Conservation (phyloP, 257 asterid genomes). For the Solanum pimpinellifolium region DNA sequence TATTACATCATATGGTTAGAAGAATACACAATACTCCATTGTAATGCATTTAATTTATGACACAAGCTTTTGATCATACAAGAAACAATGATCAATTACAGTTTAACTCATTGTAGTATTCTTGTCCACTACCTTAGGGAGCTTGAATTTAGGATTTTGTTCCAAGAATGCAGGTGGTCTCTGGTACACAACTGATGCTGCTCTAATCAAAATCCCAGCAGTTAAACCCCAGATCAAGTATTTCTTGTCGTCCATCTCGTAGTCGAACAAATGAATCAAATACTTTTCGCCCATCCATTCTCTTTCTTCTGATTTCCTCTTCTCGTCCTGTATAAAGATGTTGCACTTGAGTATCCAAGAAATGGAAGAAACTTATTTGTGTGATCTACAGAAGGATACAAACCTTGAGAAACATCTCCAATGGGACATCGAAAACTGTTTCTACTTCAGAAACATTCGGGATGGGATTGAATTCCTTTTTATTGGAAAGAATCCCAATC, state of each 20-base stretch:
- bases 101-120: conserved; percentile 42
- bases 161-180: conserved; percentile 72
- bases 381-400: not conserved
- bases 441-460: conserved; percentile 85
- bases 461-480: conserved; percentile 44
- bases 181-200: conserved; percentile 83
- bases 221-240: conserved; percentile 90
- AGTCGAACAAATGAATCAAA: conserved; percentile 66
- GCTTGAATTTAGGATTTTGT: conserved; percentile 63
- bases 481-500: conserved; percentile 69
- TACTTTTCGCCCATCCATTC: conserved; percentile 82
- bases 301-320: conserved; percentile 64
- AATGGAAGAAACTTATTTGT: not conserved
- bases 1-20: not conserved
- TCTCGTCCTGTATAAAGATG: conserved; percentile 47
- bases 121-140: conserved; percentile 31
- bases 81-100: not conserved
- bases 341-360: not conserved
- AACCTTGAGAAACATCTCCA: conserved; percentile 97
- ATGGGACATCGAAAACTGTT: conserved; percentile 74
- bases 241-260: conserved; percentile 37
- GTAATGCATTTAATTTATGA: not conserved
- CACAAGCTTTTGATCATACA: not conserved
- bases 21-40: not conserved
- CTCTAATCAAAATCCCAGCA: conserved; percentile 82